phyloP scores from a whole-genome alignment of 2,329 filamentous ascomycete species.

The Beauveria varroae region DNA sequence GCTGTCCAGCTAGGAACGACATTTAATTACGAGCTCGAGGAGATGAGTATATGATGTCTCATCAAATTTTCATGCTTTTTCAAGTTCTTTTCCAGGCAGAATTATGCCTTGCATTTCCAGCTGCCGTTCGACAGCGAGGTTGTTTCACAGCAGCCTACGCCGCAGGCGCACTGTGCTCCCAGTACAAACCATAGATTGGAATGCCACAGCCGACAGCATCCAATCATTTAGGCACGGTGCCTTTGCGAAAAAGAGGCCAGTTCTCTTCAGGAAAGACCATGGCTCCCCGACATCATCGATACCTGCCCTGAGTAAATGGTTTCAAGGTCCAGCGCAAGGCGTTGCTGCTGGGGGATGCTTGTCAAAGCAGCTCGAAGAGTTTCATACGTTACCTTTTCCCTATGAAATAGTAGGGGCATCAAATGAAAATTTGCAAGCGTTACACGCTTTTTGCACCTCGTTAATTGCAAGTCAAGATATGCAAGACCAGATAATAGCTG shows the following conservation, averaged over 20 bases:
- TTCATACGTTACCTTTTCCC: conserved; percentile 26
- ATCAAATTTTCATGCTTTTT: neutral
- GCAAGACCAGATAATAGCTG: conserved; percentile 24
- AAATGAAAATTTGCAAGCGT: conserved; percentile 12
- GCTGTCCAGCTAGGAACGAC: neutral
- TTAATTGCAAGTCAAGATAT: conserved; percentile 19
- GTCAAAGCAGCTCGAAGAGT: conserved; percentile 22
- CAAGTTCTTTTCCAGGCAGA: neutral
- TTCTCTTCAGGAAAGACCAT: conserved; percentile 37
- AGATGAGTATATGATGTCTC: neutral
- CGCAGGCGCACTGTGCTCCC: conserved; percentile 5
- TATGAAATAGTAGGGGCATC: conserved; percentile 30
- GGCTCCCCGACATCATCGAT: conserved; percentile 23
- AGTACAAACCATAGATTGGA: neutral
- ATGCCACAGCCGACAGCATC: conserved; percentile 19
- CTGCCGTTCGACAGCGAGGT: neutral
- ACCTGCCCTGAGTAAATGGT: conserved; percentile 7
- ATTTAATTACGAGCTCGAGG: neutral
- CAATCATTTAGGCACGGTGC: conserved; percentile 44
- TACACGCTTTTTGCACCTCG: conserved; percentile 22
- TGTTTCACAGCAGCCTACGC: neutral
- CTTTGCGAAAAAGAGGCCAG: conserved; percentile 44
- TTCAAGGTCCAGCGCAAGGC: conserved; percentile 37
- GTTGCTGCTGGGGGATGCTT: conserved; percentile 49
- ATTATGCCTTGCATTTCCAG: neutral